Base-by-base conservation (phyloP, 129 eudicot species). In the Lonicera japonica region DNA sequence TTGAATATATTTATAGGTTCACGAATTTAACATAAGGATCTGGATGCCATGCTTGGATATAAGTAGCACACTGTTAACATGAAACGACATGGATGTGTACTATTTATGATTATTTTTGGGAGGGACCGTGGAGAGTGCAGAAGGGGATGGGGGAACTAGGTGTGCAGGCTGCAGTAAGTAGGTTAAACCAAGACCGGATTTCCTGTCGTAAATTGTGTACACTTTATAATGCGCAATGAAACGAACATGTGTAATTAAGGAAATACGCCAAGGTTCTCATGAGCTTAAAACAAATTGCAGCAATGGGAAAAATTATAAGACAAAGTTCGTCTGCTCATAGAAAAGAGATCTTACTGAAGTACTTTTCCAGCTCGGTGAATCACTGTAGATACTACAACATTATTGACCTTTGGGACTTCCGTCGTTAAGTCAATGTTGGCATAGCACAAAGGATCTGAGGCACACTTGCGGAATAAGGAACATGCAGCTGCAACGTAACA, bases 301-400 rank as follows among this genome's bases (percentile, higher is more conserved):
- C 50, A 43, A 43, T 19, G n/a, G 11, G 1, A 11, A 39, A 41
- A 21, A 11, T 5, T 11, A 19, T 3, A 23, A 29, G 4, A 29
- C 36, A 29, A 29, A 29, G 36, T 29, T 29, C 36, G 36, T 29
- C 36, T 1, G 36, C 58, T 8, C 11, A 10, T 46, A 29, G 25
- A 48, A n/a, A 48, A 47, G 21, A 8, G 58, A 53, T n/a, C 86
- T 58, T 77, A 88, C 96, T 60, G 73, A 65, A 88, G 79, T 1
- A 63, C 72, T 73, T 77, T 88, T 60, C 94, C 96, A 73, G 96
- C 94, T 74, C 89, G 80, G 22, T 78, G 82, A 72, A 88, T 77
- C 94, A 84, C 74, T 3, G 86, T 73, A 41, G 94, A 69, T 29
- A 82, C 89, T 15, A 82, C 94, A 57, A 54, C 57, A 66, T 88